Evolutionary conservation across 1,284 basidiomycete species (phyloP).

Genomic region (Rhodotorula sp.): DNA sequence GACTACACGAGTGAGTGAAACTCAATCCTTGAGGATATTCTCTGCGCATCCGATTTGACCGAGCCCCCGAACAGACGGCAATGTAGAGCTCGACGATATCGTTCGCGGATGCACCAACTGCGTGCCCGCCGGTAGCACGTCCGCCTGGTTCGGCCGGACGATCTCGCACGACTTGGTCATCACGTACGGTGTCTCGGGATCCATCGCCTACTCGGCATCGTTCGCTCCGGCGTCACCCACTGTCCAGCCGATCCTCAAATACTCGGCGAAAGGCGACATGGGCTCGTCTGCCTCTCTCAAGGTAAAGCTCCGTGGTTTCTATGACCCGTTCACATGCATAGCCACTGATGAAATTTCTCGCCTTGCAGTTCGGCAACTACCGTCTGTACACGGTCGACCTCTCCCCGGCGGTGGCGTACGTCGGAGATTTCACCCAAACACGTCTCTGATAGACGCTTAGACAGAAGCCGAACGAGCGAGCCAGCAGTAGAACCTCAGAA

Average conservation of each 20-base stretch:
- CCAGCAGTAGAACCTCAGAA: too few relatives aligned
- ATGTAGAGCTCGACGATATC: constrained; percentile 15
- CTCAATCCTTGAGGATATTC: background rate
- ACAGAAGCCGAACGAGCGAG: too few relatives aligned
- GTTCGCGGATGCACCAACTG: constrained; percentile 16
- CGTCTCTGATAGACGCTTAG: background rate
- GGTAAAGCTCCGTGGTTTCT: background rate
- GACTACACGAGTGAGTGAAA: constrained; percentile 18
- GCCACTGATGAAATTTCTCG: background rate
- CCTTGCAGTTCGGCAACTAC: constrained; percentile 6
- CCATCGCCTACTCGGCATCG: constrained; percentile 22
- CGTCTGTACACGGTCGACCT: background rate
- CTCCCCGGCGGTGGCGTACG: background rate
- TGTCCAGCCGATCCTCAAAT: constrained; percentile 1
- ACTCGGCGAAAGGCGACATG: constrained; percentile 33
- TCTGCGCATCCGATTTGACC: background rate
- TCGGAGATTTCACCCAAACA: constrained; percentile 19
- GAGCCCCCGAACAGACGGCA: background rate
- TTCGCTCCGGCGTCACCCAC: constrained; percentile 1
- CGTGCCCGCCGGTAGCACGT: background rate
- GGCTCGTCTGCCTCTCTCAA: constrained; percentile 27
- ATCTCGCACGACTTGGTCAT: constrained; percentile 21
- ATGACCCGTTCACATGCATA: too few relatives aligned
- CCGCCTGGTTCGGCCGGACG: constrained; percentile 23
- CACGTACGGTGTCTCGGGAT: constrained; percentile 26